Conservation (phyloP, 2,329 filamentous ascomycete genomes). For the Aspergillus spinulosporus region DNA sequence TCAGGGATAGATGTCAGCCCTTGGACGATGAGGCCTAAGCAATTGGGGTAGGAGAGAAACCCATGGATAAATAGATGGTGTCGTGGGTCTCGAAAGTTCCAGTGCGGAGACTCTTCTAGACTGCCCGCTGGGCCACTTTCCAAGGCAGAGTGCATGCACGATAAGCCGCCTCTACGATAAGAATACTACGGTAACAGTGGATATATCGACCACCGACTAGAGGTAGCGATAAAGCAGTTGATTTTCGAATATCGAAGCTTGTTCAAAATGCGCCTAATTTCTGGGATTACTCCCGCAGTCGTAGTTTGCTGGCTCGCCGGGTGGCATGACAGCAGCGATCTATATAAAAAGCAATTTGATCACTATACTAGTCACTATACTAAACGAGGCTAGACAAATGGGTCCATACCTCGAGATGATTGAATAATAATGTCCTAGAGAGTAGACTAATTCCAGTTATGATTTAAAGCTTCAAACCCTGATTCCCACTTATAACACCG, state of each 20-base stretch:
- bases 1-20: not conserved
- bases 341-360: not conserved
- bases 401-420: not conserved
- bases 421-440: not conserved
- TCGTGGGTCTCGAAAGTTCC: conserved; percentile 10
- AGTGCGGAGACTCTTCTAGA: not conserved
- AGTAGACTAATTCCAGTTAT: not conserved
- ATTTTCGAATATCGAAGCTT: not conserved
- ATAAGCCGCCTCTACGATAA: not conserved
- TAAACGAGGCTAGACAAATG: not conserved
- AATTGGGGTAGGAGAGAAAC: not conserved
- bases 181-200: too few relatives aligned
- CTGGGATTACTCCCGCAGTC: not conserved
- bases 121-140: not conserved
- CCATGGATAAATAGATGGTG: not conserved
- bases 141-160: not conserved
- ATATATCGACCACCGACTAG: not conserved
- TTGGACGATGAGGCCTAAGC: not conserved
- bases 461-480: not conserved
- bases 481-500: not conserved
- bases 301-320: not conserved
- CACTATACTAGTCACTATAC: not conserved
- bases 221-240: not conserved
- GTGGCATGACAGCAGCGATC: not conserved
- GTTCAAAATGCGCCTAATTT: not conserved